These are phyloP conservation scores for Pythium biforme DNA, from an alignment of 352 stramenopile genomes.

Conservation along the genomic window DNA sequence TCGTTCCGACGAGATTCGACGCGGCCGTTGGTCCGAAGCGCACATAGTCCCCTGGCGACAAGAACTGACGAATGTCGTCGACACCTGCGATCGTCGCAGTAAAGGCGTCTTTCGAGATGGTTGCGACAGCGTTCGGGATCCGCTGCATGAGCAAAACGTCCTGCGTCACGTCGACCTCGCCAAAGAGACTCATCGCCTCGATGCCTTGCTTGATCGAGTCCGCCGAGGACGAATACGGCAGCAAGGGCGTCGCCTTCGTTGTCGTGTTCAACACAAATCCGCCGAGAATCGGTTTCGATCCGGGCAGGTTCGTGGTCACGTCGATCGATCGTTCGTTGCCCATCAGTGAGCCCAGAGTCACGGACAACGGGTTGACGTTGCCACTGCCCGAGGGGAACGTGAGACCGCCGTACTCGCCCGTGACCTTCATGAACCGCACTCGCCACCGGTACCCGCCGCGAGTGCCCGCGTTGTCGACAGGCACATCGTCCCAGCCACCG, in stretches of 20 bases:
- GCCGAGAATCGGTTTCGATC: conserved; percentile 50
- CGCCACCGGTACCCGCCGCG: conserved; percentile 80
- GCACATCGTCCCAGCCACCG: conserved; percentile 90
- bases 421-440: conserved; percentile 72
- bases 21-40: conserved; percentile 47
- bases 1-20: conserved; percentile 52
- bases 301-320: conserved; percentile 49
- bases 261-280: conserved; percentile 50
- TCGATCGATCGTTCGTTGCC: conserved; percentile 52
- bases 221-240: conserved; percentile 59
- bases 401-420: conserved; percentile 63
- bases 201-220: conserved; percentile 70
- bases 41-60: conserved; percentile 63
- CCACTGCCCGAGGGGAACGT: conserved; percentile 81
- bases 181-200: conserved; percentile 74
- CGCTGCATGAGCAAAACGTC: conserved; percentile 50
- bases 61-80: conserved; percentile 60
- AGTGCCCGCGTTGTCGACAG: conserved; percentile 74
- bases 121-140: conserved; percentile 55
- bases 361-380: conserved; percentile 56
- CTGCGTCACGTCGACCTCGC: conserved; percentile 64
- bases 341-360: conserved; percentile 35
- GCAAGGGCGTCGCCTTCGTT: conserved; percentile 37
- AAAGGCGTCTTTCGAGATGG: conserved; percentile 49
- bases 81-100: conserved; percentile 46